Conservation (phyloP, 2,329 filamentous ascomycete genomes). For the Venturia carpophila region DNA sequence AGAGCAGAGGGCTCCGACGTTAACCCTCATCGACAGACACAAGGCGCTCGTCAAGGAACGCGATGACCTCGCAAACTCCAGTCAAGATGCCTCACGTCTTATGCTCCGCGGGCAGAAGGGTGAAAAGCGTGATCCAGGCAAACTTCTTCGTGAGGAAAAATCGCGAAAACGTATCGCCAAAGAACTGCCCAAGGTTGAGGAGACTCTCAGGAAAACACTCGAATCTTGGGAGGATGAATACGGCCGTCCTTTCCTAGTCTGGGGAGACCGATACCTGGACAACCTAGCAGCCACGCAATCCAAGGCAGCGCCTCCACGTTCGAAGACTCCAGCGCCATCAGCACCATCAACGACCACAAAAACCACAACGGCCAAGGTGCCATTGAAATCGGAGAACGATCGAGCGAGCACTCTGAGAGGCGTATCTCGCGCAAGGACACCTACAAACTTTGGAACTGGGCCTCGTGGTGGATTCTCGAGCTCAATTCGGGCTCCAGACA, state of each 20-base stretch:
- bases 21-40: slow-evolving; percentile 78
- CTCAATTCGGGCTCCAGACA: slow-evolving; percentile 29
- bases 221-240: slow-evolving; percentile 91
- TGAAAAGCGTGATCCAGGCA: slow-evolving; percentile 88
- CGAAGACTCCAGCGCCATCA: slow-evolving; percentile 57
- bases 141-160: slow-evolving; percentile 91
- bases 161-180: slow-evolving; percentile 97
- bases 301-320: slow-evolving; percentile 50
- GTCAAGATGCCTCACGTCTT: slow-evolving; percentile 87
- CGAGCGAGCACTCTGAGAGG: slow-evolving; percentile 36
- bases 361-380: slow-evolving; percentile 17
- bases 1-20: slow-evolving; percentile 78
- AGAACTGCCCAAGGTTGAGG: slow-evolving; percentile 84
- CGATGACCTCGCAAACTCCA: slow-evolving; percentile 79
- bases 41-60: slow-evolving; percentile 75
- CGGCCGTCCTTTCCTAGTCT: slow-evolving; percentile 84
- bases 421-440: slow-evolving; percentile 38
- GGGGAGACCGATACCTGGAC: slow-evolving; percentile 85
- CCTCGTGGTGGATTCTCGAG: slow-evolving; percentile 26
- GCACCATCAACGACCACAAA: slow-evolving; percentile 11
- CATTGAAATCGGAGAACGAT: slow-evolving; percentile 21
- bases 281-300: slow-evolving; percentile 60
- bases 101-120: slow-evolving; percentile 89
- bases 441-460: slow-evolving; percentile 24
- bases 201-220: slow-evolving; percentile 72